These are phyloP conservation scores for Rhytidhysteron rufulum DNA, from an alignment of 2,329 filamentous ascomycete species.

Conservation along the genomic window DNA sequence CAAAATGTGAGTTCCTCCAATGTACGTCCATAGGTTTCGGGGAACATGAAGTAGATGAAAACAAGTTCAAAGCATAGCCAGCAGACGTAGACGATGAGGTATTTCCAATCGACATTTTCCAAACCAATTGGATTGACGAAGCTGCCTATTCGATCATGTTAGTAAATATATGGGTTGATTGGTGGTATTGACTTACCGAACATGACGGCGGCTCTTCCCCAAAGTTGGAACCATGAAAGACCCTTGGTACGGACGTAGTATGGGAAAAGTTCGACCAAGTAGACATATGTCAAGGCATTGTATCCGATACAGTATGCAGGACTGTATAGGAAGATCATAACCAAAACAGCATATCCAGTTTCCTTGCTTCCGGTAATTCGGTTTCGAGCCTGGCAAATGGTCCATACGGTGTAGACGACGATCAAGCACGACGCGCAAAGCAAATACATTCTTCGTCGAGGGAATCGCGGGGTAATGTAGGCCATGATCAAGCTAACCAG, in stretches of 20 bases:
- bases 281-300: constrained; percentile 56
- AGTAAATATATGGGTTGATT: constrained; percentile 2
- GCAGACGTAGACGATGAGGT: constrained; percentile 58
- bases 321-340: constrained; percentile 51
- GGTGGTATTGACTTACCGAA: constrained; percentile 35
- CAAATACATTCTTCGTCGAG: constrained; percentile 55
- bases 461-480: constrained; percentile 52
- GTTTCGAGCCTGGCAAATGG: constrained; percentile 48
- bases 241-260: constrained; percentile 50
- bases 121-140: constrained; percentile 62
- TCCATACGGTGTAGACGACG: constrained; percentile 35
- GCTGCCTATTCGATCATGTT: no score
- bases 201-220: constrained; percentile 57
- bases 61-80: constrained; percentile 30
- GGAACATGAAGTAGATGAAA: constrained; percentile 30
- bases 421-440: constrained; percentile 34
- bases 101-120: constrained; percentile 57
- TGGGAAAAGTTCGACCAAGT: constrained; percentile 48
- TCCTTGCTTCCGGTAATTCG: constrained; percentile 35
- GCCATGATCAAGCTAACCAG: constrained; percentile 55
- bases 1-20: constrained; percentile 30
- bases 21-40: constrained; percentile 30
- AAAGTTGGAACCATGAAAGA: constrained; percentile 57
- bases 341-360: constrained; percentile 43
- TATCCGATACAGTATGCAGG: constrained; percentile 55